A percentile compares a stretch with the other conserved stretches of the same genome.
phyloP scores from a whole-genome alignment of 371 early-diverging fungal species.

The Circinella minor region DNA sequence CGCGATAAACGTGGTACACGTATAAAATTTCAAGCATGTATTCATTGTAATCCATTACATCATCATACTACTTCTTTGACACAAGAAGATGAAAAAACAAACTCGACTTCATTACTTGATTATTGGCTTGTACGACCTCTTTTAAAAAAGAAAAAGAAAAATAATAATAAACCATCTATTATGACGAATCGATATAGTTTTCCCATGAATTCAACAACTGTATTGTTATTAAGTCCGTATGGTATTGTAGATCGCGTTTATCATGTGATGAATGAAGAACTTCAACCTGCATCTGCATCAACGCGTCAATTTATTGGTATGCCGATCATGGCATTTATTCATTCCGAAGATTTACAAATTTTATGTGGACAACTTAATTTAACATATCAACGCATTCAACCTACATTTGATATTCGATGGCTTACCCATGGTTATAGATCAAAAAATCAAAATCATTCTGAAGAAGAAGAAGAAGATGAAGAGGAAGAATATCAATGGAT shows the following conservation, averaged over 20 bases:
- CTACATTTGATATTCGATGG: constrained; percentile 38
- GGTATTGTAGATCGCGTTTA: constrained; percentile 42
- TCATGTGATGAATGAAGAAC: constrained; percentile 19
- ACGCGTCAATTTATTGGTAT: constrained; percentile 27
- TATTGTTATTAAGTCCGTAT: constrained; percentile 34
- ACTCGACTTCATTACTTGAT: constrained; percentile 26
- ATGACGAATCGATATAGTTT: background rate
- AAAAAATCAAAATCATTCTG: background rate
- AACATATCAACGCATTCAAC: constrained; percentile 13
- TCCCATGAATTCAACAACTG: constrained; percentile 18
- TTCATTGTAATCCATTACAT: constrained; percentile 37
- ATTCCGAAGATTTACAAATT: constrained; percentile 36
- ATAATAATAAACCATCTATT: background rate
- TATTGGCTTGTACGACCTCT: constrained; percentile 41
- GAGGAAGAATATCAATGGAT: constrained; percentile 27
- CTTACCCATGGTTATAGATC: constrained; percentile 9
- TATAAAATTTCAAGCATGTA: constrained; percentile 32
- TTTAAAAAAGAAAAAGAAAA: background rate
- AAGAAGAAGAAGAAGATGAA: background rate
- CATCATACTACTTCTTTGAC: background rate
- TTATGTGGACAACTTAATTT: constrained; percentile 32
- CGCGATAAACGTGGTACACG: background rate
- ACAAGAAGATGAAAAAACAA: constrained; percentile 1
- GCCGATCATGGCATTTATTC: constrained; percentile 49
- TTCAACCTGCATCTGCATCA: constrained; percentile 18